Percentiles rank a stretch among this genome's conserved stretches.
Conservation (phyloP, 2,329 filamentous ascomycete species). For the Paracamarosporium sp. region DNA sequence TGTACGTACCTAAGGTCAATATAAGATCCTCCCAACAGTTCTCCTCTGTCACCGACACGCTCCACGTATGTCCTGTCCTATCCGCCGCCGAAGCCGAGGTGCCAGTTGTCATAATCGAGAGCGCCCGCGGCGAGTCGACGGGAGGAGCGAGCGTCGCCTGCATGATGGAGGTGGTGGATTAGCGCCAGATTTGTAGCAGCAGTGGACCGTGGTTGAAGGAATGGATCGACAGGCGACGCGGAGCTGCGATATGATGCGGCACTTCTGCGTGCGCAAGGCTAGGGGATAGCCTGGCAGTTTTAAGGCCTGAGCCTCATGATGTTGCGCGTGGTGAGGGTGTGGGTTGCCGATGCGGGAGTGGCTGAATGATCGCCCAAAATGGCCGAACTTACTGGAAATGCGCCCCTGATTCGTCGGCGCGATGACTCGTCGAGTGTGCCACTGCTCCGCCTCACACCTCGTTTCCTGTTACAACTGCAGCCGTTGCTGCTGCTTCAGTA, state of each 20-base stretch:
- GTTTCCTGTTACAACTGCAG: background rate
- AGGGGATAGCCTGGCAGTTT: slow-evolving; percentile 23
- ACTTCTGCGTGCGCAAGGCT: slow-evolving; percentile 22
- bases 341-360: slow-evolving; percentile 30
- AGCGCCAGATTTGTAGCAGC: slow-evolving; percentile 17
- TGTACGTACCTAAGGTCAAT: slow-evolving; percentile 51
- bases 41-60: slow-evolving; percentile 44
- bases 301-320: slow-evolving; percentile 37
- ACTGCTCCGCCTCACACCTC: slow-evolving; percentile 20
- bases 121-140: slow-evolving; percentile 35
- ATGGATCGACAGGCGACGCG: slow-evolving; percentile 5
- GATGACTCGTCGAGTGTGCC: slow-evolving; percentile 7
- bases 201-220: slow-evolving; percentile 1
- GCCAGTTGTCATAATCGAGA: slow-evolving; percentile 43
- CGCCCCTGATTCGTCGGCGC: slow-evolving; percentile 21
- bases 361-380: slow-evolving; percentile 23
- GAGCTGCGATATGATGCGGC: slow-evolving; percentile 8
- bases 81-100: slow-evolving; percentile 45
- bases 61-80: slow-evolving; percentile 54
- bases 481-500: background rate
- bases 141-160: slow-evolving; percentile 36
- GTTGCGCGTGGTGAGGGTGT: background rate
- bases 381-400: slow-evolving; percentile 16
- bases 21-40: slow-evolving; percentile 59
- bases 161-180: slow-evolving; percentile 19